These are phyloP conservation scores for Dicorynia guianensis DNA, from an alignment of 306 rosid genomes.

Conservation along the genomic window DNA sequence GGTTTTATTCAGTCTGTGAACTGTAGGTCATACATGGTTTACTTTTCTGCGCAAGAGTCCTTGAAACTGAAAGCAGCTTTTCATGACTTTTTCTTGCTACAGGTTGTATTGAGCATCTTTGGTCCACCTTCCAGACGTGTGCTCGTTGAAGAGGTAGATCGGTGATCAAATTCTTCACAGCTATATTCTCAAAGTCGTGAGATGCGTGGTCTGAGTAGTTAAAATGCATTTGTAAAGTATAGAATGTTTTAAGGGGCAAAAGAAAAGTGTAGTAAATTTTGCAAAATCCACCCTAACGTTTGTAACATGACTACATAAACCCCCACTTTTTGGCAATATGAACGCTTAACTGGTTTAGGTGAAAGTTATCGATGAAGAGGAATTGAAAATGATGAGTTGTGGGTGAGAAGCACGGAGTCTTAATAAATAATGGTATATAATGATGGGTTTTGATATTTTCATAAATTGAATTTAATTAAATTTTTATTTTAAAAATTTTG, in stretches of 20 bases:
- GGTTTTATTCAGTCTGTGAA: not conserved
- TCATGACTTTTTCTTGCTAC: slow-evolving; percentile 11
- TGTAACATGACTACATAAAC: slow-evolving; percentile 5
- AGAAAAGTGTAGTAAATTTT: slow-evolving; percentile 39
- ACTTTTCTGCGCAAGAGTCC: too few relatives aligned
- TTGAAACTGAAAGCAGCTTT: not conserved
- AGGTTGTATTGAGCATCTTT: slow-evolving; percentile 89
- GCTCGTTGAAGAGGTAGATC: slow-evolving; percentile 56
- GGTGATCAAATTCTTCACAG: slow-evolving; percentile 62
- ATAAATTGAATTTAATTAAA: too few relatives aligned
- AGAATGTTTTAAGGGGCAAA: slow-evolving; percentile 24
- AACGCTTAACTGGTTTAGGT: slow-evolving; percentile 11
- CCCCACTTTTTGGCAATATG: not conserved
- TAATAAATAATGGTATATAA: not conserved
- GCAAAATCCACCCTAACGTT: slow-evolving; percentile 9
- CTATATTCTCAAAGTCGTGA: slow-evolving; percentile 19
- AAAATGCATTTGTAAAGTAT: slow-evolving; percentile 42
- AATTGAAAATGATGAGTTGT: not conserved
- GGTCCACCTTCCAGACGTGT: slow-evolving; percentile 93
- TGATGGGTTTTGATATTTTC: too few relatives aligned
- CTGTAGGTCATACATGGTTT: not conserved
- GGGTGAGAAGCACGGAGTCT: not conserved
- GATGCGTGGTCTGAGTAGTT: slow-evolving; percentile 33
- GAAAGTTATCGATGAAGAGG: slow-evolving; percentile 10
- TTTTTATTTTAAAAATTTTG: too few relatives aligned